Percentiles rank a stretch among this genome's conserved stretches.
Evolutionary conservation across 164 flowering plant genomes (phyloP).

Genomic region (Magnolia sinica): DNA sequence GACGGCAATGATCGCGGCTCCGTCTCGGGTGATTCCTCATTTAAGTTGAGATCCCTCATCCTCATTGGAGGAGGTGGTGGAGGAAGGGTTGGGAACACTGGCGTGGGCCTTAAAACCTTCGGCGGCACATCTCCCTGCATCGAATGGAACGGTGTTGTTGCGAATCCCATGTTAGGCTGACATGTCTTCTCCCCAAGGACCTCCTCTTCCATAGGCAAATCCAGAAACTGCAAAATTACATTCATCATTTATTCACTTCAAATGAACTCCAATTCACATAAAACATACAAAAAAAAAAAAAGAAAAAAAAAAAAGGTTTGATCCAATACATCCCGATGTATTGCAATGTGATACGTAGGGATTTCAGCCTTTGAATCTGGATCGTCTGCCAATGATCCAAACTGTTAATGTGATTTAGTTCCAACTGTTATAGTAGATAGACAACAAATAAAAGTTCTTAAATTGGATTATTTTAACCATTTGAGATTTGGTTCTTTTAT

Average conservation of each 20-base stretch:
- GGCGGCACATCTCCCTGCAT: background rate
- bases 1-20: constrained; percentile 11
- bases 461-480: too few species aligned
- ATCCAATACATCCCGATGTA: too few species aligned
- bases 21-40: constrained; percentile 9
- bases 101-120: constrained; percentile 23
- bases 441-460: too few species aligned
- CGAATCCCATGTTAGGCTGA: background rate
- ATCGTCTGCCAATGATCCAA: too few species aligned
- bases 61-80: constrained; percentile 1
- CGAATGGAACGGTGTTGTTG: constrained; percentile 5
- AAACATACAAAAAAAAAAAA: background rate
- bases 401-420: too few species aligned
- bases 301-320: too few species aligned
- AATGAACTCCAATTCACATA: background rate
- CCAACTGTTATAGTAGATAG: too few species aligned
- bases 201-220: constrained; percentile 20
- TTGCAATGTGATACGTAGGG: too few species aligned
- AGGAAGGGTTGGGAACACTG: constrained; percentile 22
- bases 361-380: too few species aligned
- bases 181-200: background rate
- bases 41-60: constrained; percentile 24
- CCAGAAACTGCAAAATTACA: constrained; percentile 10
- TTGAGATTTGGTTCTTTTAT: too few species aligned
- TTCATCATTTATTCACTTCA: too few species aligned